Base-by-base conservation (phyloP, 176 grass and related monocot genomes). In the Oryza punctata region DNA sequence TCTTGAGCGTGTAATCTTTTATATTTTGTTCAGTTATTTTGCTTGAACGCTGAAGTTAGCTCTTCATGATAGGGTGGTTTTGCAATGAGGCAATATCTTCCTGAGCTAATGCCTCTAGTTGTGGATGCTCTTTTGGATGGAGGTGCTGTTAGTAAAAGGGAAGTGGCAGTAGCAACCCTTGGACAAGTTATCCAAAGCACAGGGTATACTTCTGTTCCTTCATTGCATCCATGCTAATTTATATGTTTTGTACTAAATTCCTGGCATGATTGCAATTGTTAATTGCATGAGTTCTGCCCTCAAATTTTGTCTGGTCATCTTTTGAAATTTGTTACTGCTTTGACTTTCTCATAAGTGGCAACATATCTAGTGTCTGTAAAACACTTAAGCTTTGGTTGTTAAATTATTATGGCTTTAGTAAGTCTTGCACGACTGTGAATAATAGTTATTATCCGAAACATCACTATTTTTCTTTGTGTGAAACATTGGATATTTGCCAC, bases 171-270 rank as follows among this genome's bases (percentile, higher is more conserved):
- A 70, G 88, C 96, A 88, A 98, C 96, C 65, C 93, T 98, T 85
- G 96, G 96, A 78, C 96, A 98, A 92, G 91, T 98, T 72, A 94
- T 98, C 80, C 96, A 98, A 90, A 98, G 96, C 87, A 98, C 96
- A 65, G 96, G 96, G 96, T 98, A 93, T 63, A 79, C 59, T 40
- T 85, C 45, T 70, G 5, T 72, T 85, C 18, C 70, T n/a, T 87
- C 64, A 70, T 82, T 64, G 37, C 32, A 12, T 65, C 21, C 29
- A 77, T 71, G 18, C 52, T 71, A 19, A 81, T 35, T 66, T 89
- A 7, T 29, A 44, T 65, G 9, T 63, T 18, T 59, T 86, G 47
- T n/a, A 50, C 14, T 18, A 16, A 83, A 18, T 76, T 81, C 21
- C 59, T 10, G 52, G 43, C 29, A 76, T 50, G 18, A 14, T 46